Base-by-base conservation (phyloP, 345 rosid species). In the Boechera retrofracta region DNA sequence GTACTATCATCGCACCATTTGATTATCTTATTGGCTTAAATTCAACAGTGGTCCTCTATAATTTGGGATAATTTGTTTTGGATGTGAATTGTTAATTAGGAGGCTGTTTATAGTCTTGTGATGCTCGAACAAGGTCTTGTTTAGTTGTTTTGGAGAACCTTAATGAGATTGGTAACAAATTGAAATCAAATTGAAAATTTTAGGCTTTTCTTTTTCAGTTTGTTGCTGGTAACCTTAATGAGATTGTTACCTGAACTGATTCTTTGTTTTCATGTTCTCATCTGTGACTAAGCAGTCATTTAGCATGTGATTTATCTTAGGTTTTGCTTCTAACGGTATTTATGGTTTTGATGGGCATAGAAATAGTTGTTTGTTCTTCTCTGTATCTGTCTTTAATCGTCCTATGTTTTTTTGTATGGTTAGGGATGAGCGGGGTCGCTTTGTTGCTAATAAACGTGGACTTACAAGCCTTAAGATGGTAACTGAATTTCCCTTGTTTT, bases 391-490 rank as follows among this genome's bases (percentile, higher is more conserved):
- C 15, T 70, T 80, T 59, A 15, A 73, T 68, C 38, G 67, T 65
- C 1, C n/a, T 21, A 24, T 72, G 71, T 61, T 36, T 63, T 32
- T 39, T 77, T 62, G 72, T 61, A 9, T 58, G 41, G 82, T 82
- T 79, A 93, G 98, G 44, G 94, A 91, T 82, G 99, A 93, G 81
- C 71, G 93, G 74, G 86, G 88, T 80, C 97, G 98, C 53, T 96
- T 93, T 91, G 97, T 96, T 71, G 93, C 99, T 48, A 92, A 91
- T 77, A 93, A 86, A 79, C 90, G 89, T 73, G 88, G 93, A 80
- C 91, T 91, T 10, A 81, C 79, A 61, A 85, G 79, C 79, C 92
- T 96, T 77, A 93, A 96, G 87, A 89, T 96, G 98, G 98, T 93
- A 86, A 69, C 11, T 73, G 36, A n/a, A 2, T 69, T 64, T 5